Evolutionary conservation across 495 filamentous ascomycete genomes (phyloP).

Genomic region (Lepidopterella palustris): DNA sequence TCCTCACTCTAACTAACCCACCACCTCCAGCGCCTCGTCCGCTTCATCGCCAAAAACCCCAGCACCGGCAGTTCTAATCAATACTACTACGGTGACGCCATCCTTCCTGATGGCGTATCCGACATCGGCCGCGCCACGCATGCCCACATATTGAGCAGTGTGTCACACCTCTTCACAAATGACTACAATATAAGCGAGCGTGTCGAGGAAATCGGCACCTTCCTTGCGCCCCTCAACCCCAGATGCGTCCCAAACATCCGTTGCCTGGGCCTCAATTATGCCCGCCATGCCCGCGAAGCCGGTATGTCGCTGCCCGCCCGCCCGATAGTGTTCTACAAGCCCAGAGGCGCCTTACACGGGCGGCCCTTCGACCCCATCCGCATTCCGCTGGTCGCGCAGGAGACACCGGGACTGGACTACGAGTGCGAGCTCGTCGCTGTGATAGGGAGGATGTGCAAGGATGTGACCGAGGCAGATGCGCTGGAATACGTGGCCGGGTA

Average conservation of each 20-base stretch:
- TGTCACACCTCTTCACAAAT: too few relatives aligned
- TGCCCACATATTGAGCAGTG: slow-evolving; percentile 55
- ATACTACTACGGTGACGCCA: slow-evolving; percentile 82
- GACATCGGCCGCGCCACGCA: slow-evolving; percentile 61
- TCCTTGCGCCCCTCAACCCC: slow-evolving; percentile 62
- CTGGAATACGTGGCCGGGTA: slow-evolving; percentile 75
- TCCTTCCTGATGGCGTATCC: slow-evolving; percentile 58
- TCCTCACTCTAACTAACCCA: not conserved
- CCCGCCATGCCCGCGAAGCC: slow-evolving; percentile 69
- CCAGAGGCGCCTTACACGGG: slow-evolving; percentile 60
- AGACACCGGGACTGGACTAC: slow-evolving; percentile 64
- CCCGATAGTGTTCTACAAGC: slow-evolving; percentile 81
- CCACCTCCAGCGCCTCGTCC: slow-evolving; percentile 58
- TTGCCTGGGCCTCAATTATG: slow-evolving; percentile 78
- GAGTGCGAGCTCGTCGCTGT: slow-evolving; percentile 77
- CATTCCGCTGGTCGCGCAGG: slow-evolving; percentile 52
- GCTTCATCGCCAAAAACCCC: slow-evolving; percentile 72
- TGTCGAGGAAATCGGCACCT: slow-evolving; percentile 43
- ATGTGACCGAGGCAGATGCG: slow-evolving; percentile 61
- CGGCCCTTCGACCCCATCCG: slow-evolving; percentile 68
- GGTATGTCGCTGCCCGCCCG: slow-evolving; percentile 68
- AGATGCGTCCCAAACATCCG: slow-evolving; percentile 68
- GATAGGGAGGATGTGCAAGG: slow-evolving; percentile 63
- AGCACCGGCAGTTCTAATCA: too few relatives aligned
- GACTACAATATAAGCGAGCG: not conserved